These are phyloP conservation scores for Geranomyces variabilis DNA, from an alignment of 192 early-diverging fungal genomes.

Conservation along the genomic window DNA sequence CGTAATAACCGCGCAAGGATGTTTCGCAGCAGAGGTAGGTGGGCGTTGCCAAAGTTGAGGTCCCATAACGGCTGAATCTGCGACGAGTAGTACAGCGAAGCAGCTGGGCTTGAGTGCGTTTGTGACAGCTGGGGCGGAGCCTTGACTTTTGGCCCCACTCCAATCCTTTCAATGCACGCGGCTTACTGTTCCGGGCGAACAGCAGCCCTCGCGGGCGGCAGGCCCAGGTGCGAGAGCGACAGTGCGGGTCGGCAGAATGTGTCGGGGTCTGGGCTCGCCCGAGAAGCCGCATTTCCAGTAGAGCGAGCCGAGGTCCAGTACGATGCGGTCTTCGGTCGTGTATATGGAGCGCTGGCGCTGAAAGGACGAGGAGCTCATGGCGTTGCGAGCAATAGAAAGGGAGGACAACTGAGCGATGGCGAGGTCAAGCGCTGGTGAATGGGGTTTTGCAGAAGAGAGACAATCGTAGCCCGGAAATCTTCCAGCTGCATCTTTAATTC, in stretches of 20 bases:
- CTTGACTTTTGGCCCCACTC: not conserved
- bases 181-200: conserved; percentile 36
- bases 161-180: not conserved
- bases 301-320: conserved; percentile 83
- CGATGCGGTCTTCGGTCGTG: conserved; percentile 81
- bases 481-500: too few species aligned
- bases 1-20: conserved; percentile 7
- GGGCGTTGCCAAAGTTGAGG: not conserved
- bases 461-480: too few species aligned
- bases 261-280: conserved; percentile 77
- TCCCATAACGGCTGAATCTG: conserved; percentile 25
- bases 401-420: too few species aligned
- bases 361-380: too few species aligned
- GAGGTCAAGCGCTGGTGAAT: too few species aligned
- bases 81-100: not conserved
- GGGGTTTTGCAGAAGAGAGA: too few species aligned
- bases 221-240: conserved; percentile 20
- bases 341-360: conserved; percentile 63
- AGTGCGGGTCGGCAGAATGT: conserved; percentile 60
- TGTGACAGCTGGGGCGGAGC: too few species aligned
- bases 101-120: conserved; percentile 18
- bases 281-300: conserved; percentile 86
- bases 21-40: not conserved
- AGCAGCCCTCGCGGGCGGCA: conserved; percentile 36
- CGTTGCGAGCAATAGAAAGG: too few species aligned